Percentiles rank a stretch among this genome's conserved stretches.
phyloP scores from a whole-genome alignment of 78 protist species.

The Chrysochromulina tobinii region DNA sequence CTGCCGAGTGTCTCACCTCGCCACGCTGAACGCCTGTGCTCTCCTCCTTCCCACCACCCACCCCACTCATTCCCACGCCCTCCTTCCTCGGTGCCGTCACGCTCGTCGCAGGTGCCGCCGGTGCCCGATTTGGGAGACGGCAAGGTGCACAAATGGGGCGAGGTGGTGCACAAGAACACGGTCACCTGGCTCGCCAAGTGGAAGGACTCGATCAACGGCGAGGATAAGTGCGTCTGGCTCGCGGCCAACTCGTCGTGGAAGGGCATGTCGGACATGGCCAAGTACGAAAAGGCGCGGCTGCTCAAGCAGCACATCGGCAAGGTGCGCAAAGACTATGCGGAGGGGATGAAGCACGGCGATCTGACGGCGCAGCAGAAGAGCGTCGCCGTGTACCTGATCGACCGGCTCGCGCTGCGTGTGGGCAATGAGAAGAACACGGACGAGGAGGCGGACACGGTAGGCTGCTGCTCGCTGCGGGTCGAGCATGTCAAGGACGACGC shows the following conservation, averaged over 20 bases:
- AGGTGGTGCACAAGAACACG: conserved; percentile 72
- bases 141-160: conserved; percentile 36
- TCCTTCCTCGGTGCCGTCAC: no score
- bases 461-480: conserved; percentile 94
- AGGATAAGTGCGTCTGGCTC: conserved; percentile 88
- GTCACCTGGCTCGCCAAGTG: conserved; percentile 98
- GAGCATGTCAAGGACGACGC: conserved; percentile 84
- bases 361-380: background rate
- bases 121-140: conserved; percentile 7
- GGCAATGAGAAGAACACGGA: conserved; percentile 94
- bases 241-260: conserved; percentile 61
- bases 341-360: background rate
- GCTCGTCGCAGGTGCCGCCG: background rate
- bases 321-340: conserved; percentile 76
- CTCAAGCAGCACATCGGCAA: conserved; percentile 77
- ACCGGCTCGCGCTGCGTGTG: conserved; percentile 92
- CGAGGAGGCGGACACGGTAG: conserved; percentile 98
- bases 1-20: background rate
- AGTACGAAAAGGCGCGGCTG: conserved; percentile 92
- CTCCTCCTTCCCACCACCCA: no score
- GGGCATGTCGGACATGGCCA: conserved; percentile 88
- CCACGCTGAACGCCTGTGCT: no score
- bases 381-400: conserved; percentile 27
- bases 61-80: no score
- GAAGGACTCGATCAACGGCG: conserved; percentile 78